Evolutionary conservation across 768 basidiomycete species (phyloP), one percentile per base, ranked within the genome.

Genomic region (Lentinula boryana): DNA sequence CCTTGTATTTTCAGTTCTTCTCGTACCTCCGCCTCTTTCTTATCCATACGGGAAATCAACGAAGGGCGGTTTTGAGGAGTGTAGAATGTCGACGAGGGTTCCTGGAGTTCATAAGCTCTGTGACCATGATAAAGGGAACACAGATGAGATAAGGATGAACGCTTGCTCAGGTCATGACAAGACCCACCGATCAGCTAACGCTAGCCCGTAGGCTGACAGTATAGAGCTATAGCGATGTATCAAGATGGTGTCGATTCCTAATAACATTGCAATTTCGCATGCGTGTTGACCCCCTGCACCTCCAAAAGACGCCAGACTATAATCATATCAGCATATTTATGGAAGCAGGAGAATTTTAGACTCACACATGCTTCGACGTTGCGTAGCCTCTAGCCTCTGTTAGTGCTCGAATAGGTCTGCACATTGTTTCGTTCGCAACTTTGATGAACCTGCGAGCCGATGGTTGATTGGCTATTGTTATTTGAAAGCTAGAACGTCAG

Each of bases 381-480:
- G 91, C 88, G 71, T 92, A 84, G 27, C 95, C 95, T 48, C 91
- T 78, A 1, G 93, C 92, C 71, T 97, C 95, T 0, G 95, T 97
- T 64, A 96, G 72, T 1, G 93, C 86, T 2, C 95, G 86, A 60
- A 98, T 96, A 7, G 95, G 95, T 51, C 95, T 78, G 64, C 88
- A 90, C 95, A 98, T 98, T 0, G 93, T 95, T 76, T 98, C 95
- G 66, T 97, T 97, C 8, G 95, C 95, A 9, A 96, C 94, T 68
- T 95, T 93, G 75, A 98, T 89, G 72, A 95, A 97, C 4, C 94
- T 93, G 53, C 5, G n/a, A 4, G 46, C 16, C 27, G 62, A 35
- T 12, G 2, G 35, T 36, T 27, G 21, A 13, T 51, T 38, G 13
- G 21, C 44, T 9, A 5, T 35, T 18, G 4, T 18, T 41, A 52